Base-by-base conservation (phyloP, 208 protist genomes). In the Naegleria gruberi region DNA sequence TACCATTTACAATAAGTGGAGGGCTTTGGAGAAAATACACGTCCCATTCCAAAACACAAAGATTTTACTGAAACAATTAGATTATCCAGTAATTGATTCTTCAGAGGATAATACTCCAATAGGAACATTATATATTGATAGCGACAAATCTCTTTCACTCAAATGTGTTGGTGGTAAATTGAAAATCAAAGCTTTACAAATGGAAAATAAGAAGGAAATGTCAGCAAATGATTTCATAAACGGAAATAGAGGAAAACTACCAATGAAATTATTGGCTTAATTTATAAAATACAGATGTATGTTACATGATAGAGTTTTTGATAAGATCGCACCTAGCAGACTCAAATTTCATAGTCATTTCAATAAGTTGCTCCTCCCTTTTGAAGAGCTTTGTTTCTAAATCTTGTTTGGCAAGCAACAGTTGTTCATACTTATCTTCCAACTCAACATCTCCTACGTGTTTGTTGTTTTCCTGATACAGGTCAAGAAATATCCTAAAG, bases 1-100 rank as follows among this genome's bases (percentile, higher is more conserved):
- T 10, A 19, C 26, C 4, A 65, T 88, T 30, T 88, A 88, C 42
- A 88, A 88, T 23, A 88, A 65, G n/a, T 88, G 84, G 84, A 88
- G 84, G 42, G 84, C 84, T 34, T 26, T 88, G 0, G 84, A 42
- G 23, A 42, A 65, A 4, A 46, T 86, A 43, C 30, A 51, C 34
- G 10, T 47, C 7, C 34, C 42, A 51, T 45, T 44, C 10, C 12
- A 84, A 19, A 43, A 84, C 4, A 45, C 81, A 43, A 30, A 86
- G n/a, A 47, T 86, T 1, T 34, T 45, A 47, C 30, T 77, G 10
- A 77, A 77, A 77, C 10, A 30, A 5, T 6, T 77, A 8, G 6
- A 5, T 37, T 77, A 77, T 8, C 65, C 65, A 37, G 34, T 77
- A 37, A 30, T 77, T 7, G 51, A 65, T 65, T 10, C 15, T 10